Percentiles rank a stretch among this genome's conserved stretches.
These are phyloP conservation scores for Botrytis aclada DNA, from an alignment of 2,329 filamentous ascomycete genomes.

Conservation along the genomic window DNA sequence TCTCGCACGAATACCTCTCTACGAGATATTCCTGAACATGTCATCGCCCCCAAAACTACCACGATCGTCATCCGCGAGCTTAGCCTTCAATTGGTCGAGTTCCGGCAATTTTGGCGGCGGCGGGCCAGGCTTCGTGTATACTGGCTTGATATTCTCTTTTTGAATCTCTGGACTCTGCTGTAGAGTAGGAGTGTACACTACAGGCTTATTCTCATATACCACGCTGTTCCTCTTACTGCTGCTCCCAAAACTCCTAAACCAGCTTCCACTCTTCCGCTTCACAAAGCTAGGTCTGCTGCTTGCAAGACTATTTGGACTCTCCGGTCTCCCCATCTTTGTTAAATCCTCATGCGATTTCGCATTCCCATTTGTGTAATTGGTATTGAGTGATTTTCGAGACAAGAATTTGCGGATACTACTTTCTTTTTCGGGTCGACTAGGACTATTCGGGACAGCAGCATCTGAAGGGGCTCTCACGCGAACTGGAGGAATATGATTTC, in stretches of 20 bases:
- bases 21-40: conserved; percentile 41
- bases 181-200: conserved; percentile 8
- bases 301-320: conserved; percentile 33
- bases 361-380: conserved; percentile 35
- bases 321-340: conserved; percentile 29
- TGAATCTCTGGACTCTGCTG: conserved; percentile 24
- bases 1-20: conserved; percentile 24
- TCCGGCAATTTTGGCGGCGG: conserved; percentile 39
- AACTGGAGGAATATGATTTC: not conserved
- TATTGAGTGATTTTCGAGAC: conserved; percentile 38
- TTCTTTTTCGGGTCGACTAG: conserved; percentile 30
- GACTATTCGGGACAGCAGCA: conserved; percentile 26
- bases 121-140: conserved; percentile 26
- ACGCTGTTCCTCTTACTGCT: conserved; percentile 31
- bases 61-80: conserved; percentile 33
- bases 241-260: conserved; percentile 35
- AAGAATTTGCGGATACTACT: conserved; percentile 41
- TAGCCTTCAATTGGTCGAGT: conserved; percentile 36
- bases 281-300: conserved; percentile 26
- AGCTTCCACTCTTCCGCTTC: conserved; percentile 35
- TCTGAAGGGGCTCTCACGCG: conserved; percentile 5
- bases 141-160: conserved; percentile 24
- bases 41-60: conserved; percentile 37
- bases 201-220: conserved; percentile 20
- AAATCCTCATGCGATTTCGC: conserved; percentile 34